These are phyloP conservation scores for Pleurotus salmoneostramineus DNA, from an alignment of 768 basidiomycete genomes.

Conservation along the genomic window DNA sequence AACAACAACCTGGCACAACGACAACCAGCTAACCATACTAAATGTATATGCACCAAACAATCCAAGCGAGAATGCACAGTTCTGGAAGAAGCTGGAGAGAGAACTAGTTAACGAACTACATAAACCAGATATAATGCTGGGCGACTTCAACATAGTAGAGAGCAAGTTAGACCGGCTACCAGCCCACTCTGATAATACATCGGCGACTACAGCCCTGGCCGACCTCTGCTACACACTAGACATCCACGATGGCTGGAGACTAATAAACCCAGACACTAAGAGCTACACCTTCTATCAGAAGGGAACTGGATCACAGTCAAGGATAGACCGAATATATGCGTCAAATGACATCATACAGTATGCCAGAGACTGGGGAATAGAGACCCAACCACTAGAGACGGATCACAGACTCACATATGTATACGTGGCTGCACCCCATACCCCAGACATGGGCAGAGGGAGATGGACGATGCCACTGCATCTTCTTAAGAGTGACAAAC, in stretches of 20 bases:
- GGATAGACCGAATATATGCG: constrained; percentile 34
- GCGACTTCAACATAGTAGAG: constrained; percentile 40
- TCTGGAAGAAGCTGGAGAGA: too few relatives aligned
- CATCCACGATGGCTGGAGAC: constrained; percentile 29
- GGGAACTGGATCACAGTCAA: constrained; percentile 12
- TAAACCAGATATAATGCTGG: constrained; percentile 32
- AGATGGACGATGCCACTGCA: too few relatives aligned
- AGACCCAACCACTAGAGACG: constrained; percentile 13
- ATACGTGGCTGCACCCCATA: too few relatives aligned
- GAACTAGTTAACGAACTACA: too few relatives aligned
- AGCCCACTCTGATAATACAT: constrained; percentile 21
- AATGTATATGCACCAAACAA: too few relatives aligned
- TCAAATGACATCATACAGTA: constrained; percentile 10
- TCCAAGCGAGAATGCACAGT: not conserved
- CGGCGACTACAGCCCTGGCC: constrained; percentile 11
- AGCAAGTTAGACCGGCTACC: constrained; percentile 32
- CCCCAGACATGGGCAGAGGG: too few relatives aligned
- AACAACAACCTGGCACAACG: too few relatives aligned
- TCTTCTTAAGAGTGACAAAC: too few relatives aligned
- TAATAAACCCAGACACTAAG: constrained; percentile 12
- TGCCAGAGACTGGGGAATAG: constrained; percentile 22
- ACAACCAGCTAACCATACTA: too few relatives aligned
- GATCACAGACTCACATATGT: constrained; percentile 20
- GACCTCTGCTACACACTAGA: constrained; percentile 15
- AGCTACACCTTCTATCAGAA: constrained; percentile 23